phyloP scores from a whole-genome alignment of 441 rosid genomes.

The Pelargonium fulgidum region DNA sequence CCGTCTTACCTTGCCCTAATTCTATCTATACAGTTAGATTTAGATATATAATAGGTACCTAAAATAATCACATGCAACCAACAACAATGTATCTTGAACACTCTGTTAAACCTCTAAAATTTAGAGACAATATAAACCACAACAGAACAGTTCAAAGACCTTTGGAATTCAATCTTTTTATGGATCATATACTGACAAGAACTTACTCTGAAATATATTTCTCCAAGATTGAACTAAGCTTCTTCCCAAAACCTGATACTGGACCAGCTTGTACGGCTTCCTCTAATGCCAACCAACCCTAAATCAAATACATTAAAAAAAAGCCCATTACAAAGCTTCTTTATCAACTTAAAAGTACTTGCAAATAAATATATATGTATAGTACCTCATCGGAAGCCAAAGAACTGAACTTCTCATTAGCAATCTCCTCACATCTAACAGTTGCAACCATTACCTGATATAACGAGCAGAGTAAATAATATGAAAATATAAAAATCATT shows the following conservation, averaged over 20 bases:
- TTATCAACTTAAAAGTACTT: background rate
- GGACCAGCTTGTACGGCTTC: constrained; percentile 56
- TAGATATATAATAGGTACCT: background rate
- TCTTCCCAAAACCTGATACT: constrained; percentile 63
- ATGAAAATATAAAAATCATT: constrained; percentile 13
- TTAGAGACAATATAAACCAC: background rate
- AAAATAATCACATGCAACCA: background rate
- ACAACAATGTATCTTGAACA: too few relatives aligned
- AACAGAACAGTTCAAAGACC: background rate
- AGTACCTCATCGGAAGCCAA: constrained; percentile 49
- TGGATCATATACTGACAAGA: background rate
- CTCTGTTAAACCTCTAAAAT: background rate
- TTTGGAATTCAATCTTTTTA: background rate
- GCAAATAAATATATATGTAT: constrained; percentile 14
- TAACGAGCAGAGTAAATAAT: constrained; percentile 17
- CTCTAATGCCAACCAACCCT: constrained; percentile 62
- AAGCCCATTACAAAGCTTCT: constrained; percentile 15
- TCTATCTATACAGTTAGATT: background rate
- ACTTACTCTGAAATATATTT: constrained; percentile 65
- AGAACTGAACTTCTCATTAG: constrained; percentile 40
- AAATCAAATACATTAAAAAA: constrained; percentile 18
- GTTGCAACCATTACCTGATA: constrained; percentile 85
- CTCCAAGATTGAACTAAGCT: constrained; percentile 51
- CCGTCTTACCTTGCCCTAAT: background rate
- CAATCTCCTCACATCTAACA: constrained; percentile 77